Percentiles rank a stretch among this genome's conserved stretches.
phyloP scores from a whole-genome alignment of 371 early-diverging fungal genomes.

The Phascolomyces articulosus region DNA sequence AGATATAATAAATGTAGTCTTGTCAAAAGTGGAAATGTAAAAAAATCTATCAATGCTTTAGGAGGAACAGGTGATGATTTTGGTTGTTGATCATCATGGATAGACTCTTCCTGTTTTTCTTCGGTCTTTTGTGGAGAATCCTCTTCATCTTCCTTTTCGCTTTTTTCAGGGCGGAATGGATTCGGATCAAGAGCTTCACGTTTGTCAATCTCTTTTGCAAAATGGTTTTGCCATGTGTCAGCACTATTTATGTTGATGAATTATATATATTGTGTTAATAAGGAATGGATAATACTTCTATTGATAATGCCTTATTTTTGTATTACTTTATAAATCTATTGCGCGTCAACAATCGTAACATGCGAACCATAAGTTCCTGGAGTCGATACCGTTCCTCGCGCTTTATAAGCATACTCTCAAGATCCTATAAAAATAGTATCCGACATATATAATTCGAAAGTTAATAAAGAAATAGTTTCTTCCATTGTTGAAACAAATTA shows the following conservation, averaged over 20 bases:
- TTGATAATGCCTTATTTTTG: not conserved
- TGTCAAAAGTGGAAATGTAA: conserved; percentile 40
- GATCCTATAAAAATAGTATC: conserved; percentile 26
- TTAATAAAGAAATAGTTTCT: not conserved
- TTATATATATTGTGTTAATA: no score
- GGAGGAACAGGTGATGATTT: conserved; percentile 1
- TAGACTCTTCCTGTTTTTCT: not conserved
- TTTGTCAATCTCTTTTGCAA: conserved; percentile 56
- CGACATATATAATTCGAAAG: not conserved
- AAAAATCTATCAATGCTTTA: conserved; percentile 31
- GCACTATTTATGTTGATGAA: conserved; percentile 29
- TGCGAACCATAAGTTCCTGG: conserved; percentile 43
- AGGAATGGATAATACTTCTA: no score
- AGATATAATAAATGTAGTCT: conserved; percentile 48
- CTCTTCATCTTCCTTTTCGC: not conserved
- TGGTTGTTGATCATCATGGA: conserved; percentile 7
- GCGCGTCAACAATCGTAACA: conserved; percentile 39
- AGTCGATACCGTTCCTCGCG: conserved; percentile 29
- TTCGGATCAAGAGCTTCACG: conserved; percentile 35
- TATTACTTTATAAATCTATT: conserved; percentile 49
- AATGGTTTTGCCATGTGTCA: conserved; percentile 62
- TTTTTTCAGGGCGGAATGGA: conserved; percentile 22
- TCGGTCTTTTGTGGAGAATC: not conserved
- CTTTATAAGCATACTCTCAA: conserved; percentile 48
- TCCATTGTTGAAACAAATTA: conserved; percentile 14